Evolutionary conservation across 1,284 basidiomycete genomes (phyloP), one percentile per base, ranked within the genome.

Genomic region (Pseudozyma tsukubaensis): DNA sequence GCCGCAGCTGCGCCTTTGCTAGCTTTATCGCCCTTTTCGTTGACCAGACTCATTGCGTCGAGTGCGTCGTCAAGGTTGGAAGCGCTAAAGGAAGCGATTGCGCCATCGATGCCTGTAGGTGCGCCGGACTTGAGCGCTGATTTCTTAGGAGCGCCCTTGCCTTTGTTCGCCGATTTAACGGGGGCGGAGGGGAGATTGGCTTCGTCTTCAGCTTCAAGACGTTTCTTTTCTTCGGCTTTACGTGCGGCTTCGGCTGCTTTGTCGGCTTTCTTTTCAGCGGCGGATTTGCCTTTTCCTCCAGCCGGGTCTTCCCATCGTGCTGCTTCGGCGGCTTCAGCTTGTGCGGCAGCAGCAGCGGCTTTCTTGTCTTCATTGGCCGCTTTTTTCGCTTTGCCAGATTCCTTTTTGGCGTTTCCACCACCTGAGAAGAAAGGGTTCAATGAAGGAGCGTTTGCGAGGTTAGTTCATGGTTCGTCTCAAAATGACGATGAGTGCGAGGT

Each of bases 41-140:
- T 96, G 12, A 96, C 94, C 3, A 96, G 88, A 64, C 92, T 91
- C 77, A 98, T 86, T 65, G 97, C 88, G 85, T 97, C 95, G 50
- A 99, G 85, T 10, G 94, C 94, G 83, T 94, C 92, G 83, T 99
- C 95, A 59, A 98, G 89, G 13, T 94, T 95, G 19, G 91, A 92
- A 7, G 95, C 96, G 12, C 89, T 85, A 85, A 89, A 93, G 80
- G 90, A 69, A 2, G 71, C 66, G 56, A 81, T 74, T 29, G 76
- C 79, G 12, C 65, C 63, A 56, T 78, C 75, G 43, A 84, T 64
- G 13, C 72, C 73, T 0, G 67, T 62, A 0, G 67, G 37, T 1
- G 54, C 69, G 24, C 62, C 62, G 1, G 71, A 61, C 47, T 70
- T 75, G 52, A 69, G 50, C 3, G 72, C 62, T 5, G 68, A 59